Percentiles rank a stretch among this genome's conserved stretches.
These are phyloP conservation scores for Lactarius tabidus DNA, from an alignment of 768 basidiomycete species.

Conservation along the genomic window DNA sequence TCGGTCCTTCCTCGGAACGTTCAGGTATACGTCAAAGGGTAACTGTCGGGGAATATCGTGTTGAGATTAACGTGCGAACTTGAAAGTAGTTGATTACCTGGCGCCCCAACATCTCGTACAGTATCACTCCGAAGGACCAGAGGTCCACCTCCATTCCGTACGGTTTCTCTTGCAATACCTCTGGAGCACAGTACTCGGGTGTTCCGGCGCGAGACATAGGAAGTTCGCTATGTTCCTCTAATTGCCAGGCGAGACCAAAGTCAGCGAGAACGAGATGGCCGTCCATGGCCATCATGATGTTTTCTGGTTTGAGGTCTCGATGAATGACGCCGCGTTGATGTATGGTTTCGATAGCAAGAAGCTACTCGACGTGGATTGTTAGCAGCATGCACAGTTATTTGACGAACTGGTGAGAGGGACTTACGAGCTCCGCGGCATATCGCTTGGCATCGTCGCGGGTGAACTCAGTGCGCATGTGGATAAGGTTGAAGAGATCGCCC, in stretches of 20 bases:
- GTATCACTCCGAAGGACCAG: slow-evolving; percentile 94
- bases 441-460: not conserved
- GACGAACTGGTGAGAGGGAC: not conserved
- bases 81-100: not conserved
- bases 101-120: slow-evolving; percentile 72
- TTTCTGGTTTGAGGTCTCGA: slow-evolving; percentile 21
- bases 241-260: slow-evolving; percentile 15
- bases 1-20: not conserved
- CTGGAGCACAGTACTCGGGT: slow-evolving; percentile 15
- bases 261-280: slow-evolving; percentile 19
- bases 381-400: not conserved
- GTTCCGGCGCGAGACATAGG: slow-evolving; percentile 2
- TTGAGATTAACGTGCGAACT: not conserved
- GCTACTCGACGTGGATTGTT: not conserved
- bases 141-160: slow-evolving; percentile 63
- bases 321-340: slow-evolving; percentile 15
- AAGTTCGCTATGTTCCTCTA: slow-evolving; percentile 2
- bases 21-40: slow-evolving; percentile 5
- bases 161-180: slow-evolving; percentile 7
- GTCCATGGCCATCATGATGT: slow-evolving; percentile 14
- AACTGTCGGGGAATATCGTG: not conserved
- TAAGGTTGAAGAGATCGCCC: slow-evolving; percentile 6
- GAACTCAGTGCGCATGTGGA: slow-evolving; percentile 1
- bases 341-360: slow-evolving; percentile 18
- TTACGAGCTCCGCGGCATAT: slow-evolving; percentile 19